These are phyloP conservation scores for Coprinopsis sp. DNA, from an alignment of 768 basidiomycete genomes.

Conservation along the genomic window DNA sequence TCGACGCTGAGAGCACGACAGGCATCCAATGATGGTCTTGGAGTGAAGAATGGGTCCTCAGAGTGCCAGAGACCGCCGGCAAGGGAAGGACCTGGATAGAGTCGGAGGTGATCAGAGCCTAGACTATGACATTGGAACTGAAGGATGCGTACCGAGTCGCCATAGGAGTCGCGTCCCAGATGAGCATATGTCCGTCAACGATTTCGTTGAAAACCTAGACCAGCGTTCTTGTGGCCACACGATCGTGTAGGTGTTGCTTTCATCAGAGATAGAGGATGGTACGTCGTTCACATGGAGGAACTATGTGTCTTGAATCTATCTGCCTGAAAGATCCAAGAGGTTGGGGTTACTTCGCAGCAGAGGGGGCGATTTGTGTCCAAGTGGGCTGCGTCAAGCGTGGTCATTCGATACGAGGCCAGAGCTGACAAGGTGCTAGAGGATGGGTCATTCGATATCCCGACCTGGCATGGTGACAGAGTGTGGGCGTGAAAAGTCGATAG, in stretches of 20 bases:
- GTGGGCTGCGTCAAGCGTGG: too few species aligned
- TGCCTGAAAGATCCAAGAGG: constrained; percentile 40
- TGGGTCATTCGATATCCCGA: too few species aligned
- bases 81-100: constrained; percentile 65
- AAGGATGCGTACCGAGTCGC: constrained; percentile 67
- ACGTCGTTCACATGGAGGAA: constrained; percentile 43
- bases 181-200: constrained; percentile 84
- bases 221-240: constrained; percentile 81
- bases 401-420: too few species aligned
- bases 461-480: too few species aligned
- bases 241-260: constrained; percentile 52
- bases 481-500: too few species aligned
- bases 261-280: constrained; percentile 33
- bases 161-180: constrained; percentile 87
- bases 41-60: constrained; percentile 15
- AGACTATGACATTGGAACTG: constrained; percentile 4
- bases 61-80: constrained; percentile 24
- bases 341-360: too few species aligned
- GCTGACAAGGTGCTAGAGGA: too few species aligned
- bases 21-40: constrained; percentile 24
- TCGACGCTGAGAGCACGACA: constrained; percentile 5
- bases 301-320: constrained; percentile 36
- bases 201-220: constrained; percentile 86
- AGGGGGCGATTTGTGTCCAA: too few species aligned
- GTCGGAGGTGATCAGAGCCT: constrained; percentile 37